Base-by-base conservation (phyloP, 208 protist species). In the Herpetomonas tarakana region DNA sequence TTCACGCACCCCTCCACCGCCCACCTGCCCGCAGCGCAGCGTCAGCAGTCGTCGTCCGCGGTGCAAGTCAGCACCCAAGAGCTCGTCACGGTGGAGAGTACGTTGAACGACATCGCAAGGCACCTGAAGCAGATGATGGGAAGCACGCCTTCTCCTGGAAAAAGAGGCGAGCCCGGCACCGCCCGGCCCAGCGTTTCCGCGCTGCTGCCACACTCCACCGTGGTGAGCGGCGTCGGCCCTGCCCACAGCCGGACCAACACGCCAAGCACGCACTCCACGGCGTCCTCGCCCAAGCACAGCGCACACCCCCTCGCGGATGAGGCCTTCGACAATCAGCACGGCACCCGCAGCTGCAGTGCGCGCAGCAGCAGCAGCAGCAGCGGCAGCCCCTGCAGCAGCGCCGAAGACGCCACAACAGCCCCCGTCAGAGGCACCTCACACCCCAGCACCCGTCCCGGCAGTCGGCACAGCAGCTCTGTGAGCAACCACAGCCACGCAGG, bases 41-140 rank as follows among this genome's bases (percentile, higher is more conserved):
- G n/a, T n/a, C n/a, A n/a, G n/a, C n/a, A n/a, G n/a, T n/a, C n/a
- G n/a, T n/a, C n/a, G n/a, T n/a, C n/a, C n/a, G n/a, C n/a, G n/a
- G n/a, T n/a, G n/a, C n/a, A n/a, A n/a, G 49, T 55, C 25, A 18
- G 28, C 49, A 58, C 19, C 19, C 11, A 4, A 41, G 44, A 22
- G 16, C 44, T 49, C 19, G 44, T 18, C 44, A 24, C 44, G 44
- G 44, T 68, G 21, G 53, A 62, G 35, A 46, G 31, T 3, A 22
- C 31, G 54, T 44, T 73, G 35, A 52, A 58, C 11, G 52, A 64
- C 44, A 73, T 73, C 27, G 51, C 51, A 2, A 24, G 59, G 3
- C 52, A 56, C 21, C 50, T 73, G 29, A 60, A 45, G n/a, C 26
- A 63, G 18, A 6, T 41, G 9, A 41, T 41, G 9, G 6, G 9